Percentiles rank a stretch among this genome's conserved stretches.
Conservation (phyloP, 192 early-diverging fungal species). For the Podila epigama region DNA sequence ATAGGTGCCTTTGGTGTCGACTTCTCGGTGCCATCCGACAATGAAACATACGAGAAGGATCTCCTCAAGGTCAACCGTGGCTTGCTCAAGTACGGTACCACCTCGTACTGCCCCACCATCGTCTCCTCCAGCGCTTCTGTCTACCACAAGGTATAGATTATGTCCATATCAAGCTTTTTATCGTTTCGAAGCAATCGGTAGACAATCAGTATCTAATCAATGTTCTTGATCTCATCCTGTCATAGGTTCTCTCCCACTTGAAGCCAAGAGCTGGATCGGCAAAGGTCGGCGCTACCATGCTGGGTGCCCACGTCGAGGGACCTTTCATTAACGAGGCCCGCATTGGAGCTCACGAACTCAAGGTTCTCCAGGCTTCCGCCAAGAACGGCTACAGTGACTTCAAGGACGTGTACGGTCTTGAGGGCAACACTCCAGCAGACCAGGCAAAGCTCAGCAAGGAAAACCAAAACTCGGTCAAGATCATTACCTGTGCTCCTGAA, state of each 20-base stretch:
- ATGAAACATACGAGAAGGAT: slow-evolving; percentile 66
- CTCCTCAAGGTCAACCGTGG: slow-evolving; percentile 75
- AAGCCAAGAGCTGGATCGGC: slow-evolving; percentile 69
- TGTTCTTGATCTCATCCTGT: neutral
- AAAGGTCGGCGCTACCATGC: slow-evolving; percentile 69
- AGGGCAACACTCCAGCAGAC: slow-evolving; percentile 42
- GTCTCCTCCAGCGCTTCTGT: slow-evolving; percentile 76
- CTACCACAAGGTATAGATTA: slow-evolving; percentile 68
- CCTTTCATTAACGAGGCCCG: slow-evolving; percentile 74
- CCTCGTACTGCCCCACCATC: slow-evolving; percentile 82
- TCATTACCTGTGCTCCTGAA: slow-evolving; percentile 84
- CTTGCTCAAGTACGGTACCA: slow-evolving; percentile 79
- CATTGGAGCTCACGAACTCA: slow-evolving; percentile 78
- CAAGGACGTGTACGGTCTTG: slow-evolving; percentile 75
- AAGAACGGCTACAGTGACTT: slow-evolving; percentile 70
- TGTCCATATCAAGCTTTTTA: neutral
- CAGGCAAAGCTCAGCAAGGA: slow-evolving; percentile 31
- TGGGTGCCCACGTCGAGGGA: slow-evolving; percentile 68
- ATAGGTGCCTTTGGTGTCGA: slow-evolving; percentile 78
- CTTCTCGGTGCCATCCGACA: slow-evolving; percentile 66
- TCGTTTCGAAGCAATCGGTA: neutral
- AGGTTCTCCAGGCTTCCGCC: slow-evolving; percentile 63
- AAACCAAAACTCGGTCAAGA: slow-evolving; percentile 63
- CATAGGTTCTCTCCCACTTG: slow-evolving; percentile 60
- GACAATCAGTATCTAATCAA: neutral